Evolutionary conservation across 2,329 filamentous ascomycete genomes (phyloP).

Genomic region (Pestalotiopsis sp.): DNA sequence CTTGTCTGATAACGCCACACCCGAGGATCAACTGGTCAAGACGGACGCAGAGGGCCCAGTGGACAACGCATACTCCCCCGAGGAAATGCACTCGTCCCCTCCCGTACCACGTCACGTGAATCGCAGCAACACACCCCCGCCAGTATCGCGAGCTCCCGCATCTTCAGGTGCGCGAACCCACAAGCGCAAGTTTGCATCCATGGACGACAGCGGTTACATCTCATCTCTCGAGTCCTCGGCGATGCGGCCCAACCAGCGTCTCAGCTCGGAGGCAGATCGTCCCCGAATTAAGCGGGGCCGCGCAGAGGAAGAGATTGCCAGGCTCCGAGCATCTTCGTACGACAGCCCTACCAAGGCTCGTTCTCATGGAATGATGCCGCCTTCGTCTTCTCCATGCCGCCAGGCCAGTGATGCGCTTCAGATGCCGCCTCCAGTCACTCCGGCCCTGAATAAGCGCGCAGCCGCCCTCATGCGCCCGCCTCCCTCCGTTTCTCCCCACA

Average conservation of each 20-base stretch:
- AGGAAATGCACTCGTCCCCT: conserved; percentile 85
- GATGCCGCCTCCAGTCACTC: conserved; percentile 78
- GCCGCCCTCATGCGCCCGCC: conserved; percentile 49
- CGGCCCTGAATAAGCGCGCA: conserved; percentile 78
- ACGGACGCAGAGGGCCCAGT: conserved; percentile 40
- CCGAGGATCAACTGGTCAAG: conserved; percentile 54
- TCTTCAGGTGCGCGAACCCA: conserved; percentile 70
- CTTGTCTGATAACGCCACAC: conserved; percentile 65
- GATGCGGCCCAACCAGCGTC: conserved; percentile 69
- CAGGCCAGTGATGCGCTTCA: conserved; percentile 54
- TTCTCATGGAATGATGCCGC: conserved; percentile 52
- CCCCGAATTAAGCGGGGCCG: conserved; percentile 83
- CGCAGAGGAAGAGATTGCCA: conserved; percentile 93
- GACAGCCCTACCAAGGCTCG: conserved; percentile 82
- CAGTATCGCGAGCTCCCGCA: conserved; percentile 60
- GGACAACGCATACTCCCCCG: conserved; percentile 69
- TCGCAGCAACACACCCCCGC: conserved; percentile 77
- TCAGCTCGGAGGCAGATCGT: conserved; percentile 81
- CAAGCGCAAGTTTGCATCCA: conserved; percentile 76
- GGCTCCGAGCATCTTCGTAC: conserved; percentile 88
- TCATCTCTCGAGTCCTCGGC: conserved; percentile 93
- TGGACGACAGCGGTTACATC: conserved; percentile 93
- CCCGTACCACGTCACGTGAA: conserved; percentile 67
- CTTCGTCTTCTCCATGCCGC: conserved; percentile 72
- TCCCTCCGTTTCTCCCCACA: conserved; percentile 89